Base-by-base conservation (phyloP, 2,329 filamentous ascomycete genomes). In the Pseudocercospora fijiensis region DNA sequence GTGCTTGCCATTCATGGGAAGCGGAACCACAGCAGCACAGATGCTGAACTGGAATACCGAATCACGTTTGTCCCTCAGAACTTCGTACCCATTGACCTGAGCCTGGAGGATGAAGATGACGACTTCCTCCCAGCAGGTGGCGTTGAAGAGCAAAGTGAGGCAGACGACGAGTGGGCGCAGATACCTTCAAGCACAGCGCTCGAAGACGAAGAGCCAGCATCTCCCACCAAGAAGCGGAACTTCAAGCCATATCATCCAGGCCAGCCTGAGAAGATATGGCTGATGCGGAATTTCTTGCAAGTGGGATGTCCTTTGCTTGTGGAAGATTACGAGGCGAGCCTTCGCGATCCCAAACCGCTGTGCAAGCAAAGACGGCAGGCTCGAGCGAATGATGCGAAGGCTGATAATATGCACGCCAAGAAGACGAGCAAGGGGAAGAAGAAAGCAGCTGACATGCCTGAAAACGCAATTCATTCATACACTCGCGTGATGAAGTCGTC, bases 61-160 rank as follows among this genome's bases (percentile, higher is more conserved):
- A 78, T 98, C 22, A 87, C 90, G 1, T 96, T 90, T 72, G 81
- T 88, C 4, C 95, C 95, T 0, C 82, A 86, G 1, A 84, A 90
- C 28, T 83, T 97, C 16, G 91, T 96, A 2, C 87, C 87, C 0
- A 83, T 98, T 43, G 87, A 96, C 71, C 78, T 97, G 24, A 84
- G 86, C 10, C 81, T 83, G 0, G 93, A 97, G 73, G 88, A 91
- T 59, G 87, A 90, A 41, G 88, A 90, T 9, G 73, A 74, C 57
- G 72, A 73, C 11, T 69, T 70, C 49, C 79, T 85, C 13, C 76
- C 78, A 2, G 67, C 71, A 30, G 71, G 68, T 41, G 68, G 74
- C 20, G 73, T 75, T 4, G 72, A 72, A 7, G 76, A 78, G 10
- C 67, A 67, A 11, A 75, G 74, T 9, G 78, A 79, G 4, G 67